Conservation (phyloP, 306 rosid species). For the Prunus campanulata region DNA sequence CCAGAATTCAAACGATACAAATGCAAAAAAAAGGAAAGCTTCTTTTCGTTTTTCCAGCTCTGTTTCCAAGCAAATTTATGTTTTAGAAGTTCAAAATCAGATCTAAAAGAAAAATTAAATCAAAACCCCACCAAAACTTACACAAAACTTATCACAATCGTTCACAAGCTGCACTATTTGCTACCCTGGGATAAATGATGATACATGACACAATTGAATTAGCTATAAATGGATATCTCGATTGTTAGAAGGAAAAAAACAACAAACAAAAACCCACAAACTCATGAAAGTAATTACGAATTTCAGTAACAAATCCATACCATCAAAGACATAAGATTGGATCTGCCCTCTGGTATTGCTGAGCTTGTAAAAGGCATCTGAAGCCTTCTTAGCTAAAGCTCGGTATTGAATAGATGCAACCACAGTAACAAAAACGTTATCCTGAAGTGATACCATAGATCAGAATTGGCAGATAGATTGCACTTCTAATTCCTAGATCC, state of each 20-base stretch:
- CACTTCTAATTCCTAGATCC: not conserved
- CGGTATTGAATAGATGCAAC: conserved; percentile 60
- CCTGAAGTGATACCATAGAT: conserved; percentile 31
- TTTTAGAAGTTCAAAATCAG: not conserved
- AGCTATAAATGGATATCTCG: not conserved
- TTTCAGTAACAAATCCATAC: conserved; percentile 28
- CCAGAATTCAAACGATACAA: not conserved
- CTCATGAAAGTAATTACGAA: not conserved
- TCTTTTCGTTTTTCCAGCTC: not conserved
- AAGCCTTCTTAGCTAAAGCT: conserved; percentile 45
- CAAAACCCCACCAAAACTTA: not conserved
- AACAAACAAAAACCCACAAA: not conserved
- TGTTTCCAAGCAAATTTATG: not conserved
- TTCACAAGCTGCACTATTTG: not conserved
- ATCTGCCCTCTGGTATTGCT: conserved; percentile 53
- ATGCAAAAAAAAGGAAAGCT: not conserved
- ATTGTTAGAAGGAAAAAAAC: not conserved
- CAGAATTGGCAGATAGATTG: conserved; percentile 8
- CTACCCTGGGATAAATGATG: not conserved
- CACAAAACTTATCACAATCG: not conserved
- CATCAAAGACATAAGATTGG: conserved; percentile 59
- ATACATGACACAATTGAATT: not conserved
- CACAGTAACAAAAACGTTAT: conserved; percentile 56
- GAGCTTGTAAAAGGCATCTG: conserved; percentile 59
- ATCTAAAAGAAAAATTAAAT: not conserved